phyloP scores from a whole-genome alignment of 176 grass and related monocot species.

The Avena atlantica region DNA sequence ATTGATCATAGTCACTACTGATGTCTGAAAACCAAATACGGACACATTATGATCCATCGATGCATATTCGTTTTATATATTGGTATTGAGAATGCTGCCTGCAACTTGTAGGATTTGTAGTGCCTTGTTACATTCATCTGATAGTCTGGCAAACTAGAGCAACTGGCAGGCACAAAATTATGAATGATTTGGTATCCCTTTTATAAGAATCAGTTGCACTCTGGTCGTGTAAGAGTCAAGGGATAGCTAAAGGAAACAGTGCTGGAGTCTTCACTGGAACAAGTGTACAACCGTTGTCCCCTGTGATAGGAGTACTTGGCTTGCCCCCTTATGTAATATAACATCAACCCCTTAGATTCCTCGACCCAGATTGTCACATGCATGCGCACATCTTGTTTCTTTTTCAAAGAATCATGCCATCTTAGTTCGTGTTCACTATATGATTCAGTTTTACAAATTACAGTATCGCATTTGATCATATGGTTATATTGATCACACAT shows the following conservation, averaged over 20 bases:
- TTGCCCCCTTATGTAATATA: constrained; percentile 27
- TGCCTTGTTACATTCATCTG: not conserved
- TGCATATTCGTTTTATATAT: constrained; percentile 14
- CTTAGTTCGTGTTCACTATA: constrained; percentile 18
- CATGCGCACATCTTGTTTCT: not conserved
- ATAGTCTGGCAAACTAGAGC: not conserved
- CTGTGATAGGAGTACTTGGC: constrained; percentile 35
- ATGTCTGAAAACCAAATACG: not conserved
- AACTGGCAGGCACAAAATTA: not conserved
- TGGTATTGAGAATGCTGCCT: not conserved
- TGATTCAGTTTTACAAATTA: constrained; percentile 24
- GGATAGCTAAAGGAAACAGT: constrained; percentile 28
- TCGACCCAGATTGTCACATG: constrained; percentile 7
- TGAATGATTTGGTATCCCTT: constrained; percentile 4
- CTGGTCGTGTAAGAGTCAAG: too few relatives aligned
- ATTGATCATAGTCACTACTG: not conserved
- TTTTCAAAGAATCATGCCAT: constrained; percentile 2
- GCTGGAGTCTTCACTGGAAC: constrained; percentile 3
- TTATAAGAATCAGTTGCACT: too few relatives aligned
- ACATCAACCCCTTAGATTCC: constrained; percentile 28
- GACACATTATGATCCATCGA: not conserved
- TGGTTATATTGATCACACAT: not conserved
- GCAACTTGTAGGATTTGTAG: constrained; percentile 30
- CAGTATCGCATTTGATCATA: not conserved
- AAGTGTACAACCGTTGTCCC: constrained; percentile 13